phyloP scores from a whole-genome alignment of 2,329 filamentous ascomycete genomes.

The Tolypocladium album region DNA sequence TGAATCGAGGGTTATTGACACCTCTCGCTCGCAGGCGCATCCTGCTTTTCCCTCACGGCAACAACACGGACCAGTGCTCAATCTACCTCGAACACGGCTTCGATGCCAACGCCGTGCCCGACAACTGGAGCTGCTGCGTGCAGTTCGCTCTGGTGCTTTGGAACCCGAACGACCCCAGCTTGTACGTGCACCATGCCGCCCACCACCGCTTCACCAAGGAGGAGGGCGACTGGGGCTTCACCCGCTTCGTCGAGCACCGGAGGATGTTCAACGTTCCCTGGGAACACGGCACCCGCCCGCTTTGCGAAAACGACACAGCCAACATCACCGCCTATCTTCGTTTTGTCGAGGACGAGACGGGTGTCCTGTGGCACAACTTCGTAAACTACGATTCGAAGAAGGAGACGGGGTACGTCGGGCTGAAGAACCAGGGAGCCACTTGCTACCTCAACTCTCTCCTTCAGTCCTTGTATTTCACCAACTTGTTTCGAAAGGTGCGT shows the following conservation, averaged over 20 bases:
- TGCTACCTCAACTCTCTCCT: slow-evolving; percentile 80
- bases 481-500: slow-evolving; percentile 79
- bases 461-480: slow-evolving; percentile 78
- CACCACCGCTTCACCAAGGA: slow-evolving; percentile 94
- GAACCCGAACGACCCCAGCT: slow-evolving; percentile 85
- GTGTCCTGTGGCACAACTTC: slow-evolving; percentile 85
- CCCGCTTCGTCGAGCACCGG: slow-evolving; percentile 82
- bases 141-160: slow-evolving; percentile 91
- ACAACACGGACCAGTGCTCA: slow-evolving; percentile 86
- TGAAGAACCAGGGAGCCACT: slow-evolving; percentile 93
- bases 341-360: slow-evolving; percentile 77
- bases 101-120: slow-evolving; percentile 61
- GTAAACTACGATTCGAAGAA: slow-evolving; percentile 98
- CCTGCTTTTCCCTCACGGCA: slow-evolving; percentile 89
- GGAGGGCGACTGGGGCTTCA: slow-evolving; percentile 98
- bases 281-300: slow-evolving; percentile 57
- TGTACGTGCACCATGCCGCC: slow-evolving; percentile 73
- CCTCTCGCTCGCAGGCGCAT: slow-evolving; percentile 54
- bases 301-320: slow-evolving; percentile 66
- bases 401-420: slow-evolving; percentile 90
- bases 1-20: background rate
- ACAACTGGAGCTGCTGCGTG: slow-evolving; percentile 93
- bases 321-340: slow-evolving; percentile 78
- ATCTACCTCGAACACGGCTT: slow-evolving; percentile 96
- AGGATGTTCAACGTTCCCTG: slow-evolving; percentile 72